These are phyloP conservation scores for Aureobasidium melanogenum DNA, from an alignment of 2,329 filamentous ascomycete genomes.

Conservation along the genomic window DNA sequence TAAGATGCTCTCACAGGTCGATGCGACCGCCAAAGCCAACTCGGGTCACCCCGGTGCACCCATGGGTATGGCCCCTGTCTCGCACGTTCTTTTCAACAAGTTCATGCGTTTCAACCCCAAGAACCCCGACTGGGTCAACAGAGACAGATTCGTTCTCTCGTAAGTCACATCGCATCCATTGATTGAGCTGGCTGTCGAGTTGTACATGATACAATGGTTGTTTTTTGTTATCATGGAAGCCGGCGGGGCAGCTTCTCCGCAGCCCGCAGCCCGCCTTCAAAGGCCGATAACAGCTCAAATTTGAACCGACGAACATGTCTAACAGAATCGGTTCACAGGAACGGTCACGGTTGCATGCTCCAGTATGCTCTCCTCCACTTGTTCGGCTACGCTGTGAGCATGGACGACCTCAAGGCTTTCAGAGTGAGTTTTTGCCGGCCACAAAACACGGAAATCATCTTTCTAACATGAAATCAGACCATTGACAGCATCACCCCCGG, in stretches of 20 bases:
- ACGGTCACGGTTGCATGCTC: conserved; percentile 98
- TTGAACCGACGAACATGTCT: not conserved
- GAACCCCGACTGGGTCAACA: conserved; percentile 95
- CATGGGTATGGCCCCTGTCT: conserved; percentile 91
- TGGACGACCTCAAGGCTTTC: conserved; percentile 95
- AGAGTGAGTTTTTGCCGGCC: conserved; percentile 56
- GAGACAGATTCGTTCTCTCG: conserved; percentile 98
- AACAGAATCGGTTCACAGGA: conserved; percentile 45
- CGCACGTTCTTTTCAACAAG: conserved; percentile 97
- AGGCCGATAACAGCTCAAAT: not conserved
- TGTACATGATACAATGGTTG: not conserved
- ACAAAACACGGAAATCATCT: conserved; percentile 15
- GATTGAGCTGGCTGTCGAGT: not conserved
- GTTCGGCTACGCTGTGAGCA: conserved; percentile 76
- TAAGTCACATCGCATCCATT: conserved; percentile 46
- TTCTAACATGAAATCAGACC: conserved; percentile 37
- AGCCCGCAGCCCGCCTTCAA: not conserved
- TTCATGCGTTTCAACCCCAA: conserved; percentile 99
- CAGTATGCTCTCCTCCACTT: conserved; percentile 97
- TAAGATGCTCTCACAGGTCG: conserved; percentile 54
- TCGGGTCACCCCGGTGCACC: conserved; percentile 97
- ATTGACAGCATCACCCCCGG: conserved; percentile 80
- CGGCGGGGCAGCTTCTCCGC: not conserved
- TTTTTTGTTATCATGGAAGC: not conserved
- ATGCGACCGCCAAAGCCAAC: conserved; percentile 94